These are phyloP conservation scores for Handroanthus guayacan DNA, from an alignment of 257 asterid species.

Conservation along the genomic window DNA sequence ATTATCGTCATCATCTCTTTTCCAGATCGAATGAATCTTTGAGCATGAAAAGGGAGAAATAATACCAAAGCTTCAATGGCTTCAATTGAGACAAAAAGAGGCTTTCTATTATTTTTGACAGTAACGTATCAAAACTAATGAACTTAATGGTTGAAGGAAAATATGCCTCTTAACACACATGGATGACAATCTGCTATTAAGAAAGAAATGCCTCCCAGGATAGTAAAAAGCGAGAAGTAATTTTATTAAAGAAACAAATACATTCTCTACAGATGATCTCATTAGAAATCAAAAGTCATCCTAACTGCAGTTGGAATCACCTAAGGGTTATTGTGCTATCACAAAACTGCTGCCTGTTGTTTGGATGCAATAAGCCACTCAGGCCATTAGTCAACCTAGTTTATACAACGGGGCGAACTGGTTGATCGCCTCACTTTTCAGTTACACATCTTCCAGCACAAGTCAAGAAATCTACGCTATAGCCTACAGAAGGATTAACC, in stretches of 20 bases:
- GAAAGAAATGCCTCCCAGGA: background rate
- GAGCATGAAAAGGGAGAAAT: no score
- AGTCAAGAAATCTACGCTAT: slow-evolving; percentile 21
- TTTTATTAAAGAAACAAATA: slow-evolving; percentile 26
- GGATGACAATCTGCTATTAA: background rate
- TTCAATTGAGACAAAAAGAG: no score
- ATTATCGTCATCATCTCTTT: no score
- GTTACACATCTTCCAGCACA: slow-evolving; percentile 12
- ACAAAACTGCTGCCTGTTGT: slow-evolving; percentile 41
- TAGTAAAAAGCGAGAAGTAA: background rate
- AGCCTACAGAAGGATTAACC: slow-evolving; percentile 19
- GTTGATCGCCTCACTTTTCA: slow-evolving; percentile 15
- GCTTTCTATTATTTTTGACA: no score
- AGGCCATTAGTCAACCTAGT: slow-evolving; percentile 31
- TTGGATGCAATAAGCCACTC: background rate
- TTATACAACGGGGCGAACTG: slow-evolving; percentile 35
- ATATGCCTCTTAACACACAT: no score
- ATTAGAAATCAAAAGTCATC: slow-evolving; percentile 14
- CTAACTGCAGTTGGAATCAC: slow-evolving; percentile 12
- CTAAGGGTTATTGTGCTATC: slow-evolving; percentile 35
- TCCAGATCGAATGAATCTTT: no score
- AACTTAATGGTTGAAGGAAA: no score
- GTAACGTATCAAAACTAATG: no score
- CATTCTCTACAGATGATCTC: slow-evolving; percentile 29
- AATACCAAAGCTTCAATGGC: no score